These are phyloP conservation scores for Colletotrichum magnum DNA, from an alignment of 2,329 filamentous ascomycete species.

Conservation along the genomic window DNA sequence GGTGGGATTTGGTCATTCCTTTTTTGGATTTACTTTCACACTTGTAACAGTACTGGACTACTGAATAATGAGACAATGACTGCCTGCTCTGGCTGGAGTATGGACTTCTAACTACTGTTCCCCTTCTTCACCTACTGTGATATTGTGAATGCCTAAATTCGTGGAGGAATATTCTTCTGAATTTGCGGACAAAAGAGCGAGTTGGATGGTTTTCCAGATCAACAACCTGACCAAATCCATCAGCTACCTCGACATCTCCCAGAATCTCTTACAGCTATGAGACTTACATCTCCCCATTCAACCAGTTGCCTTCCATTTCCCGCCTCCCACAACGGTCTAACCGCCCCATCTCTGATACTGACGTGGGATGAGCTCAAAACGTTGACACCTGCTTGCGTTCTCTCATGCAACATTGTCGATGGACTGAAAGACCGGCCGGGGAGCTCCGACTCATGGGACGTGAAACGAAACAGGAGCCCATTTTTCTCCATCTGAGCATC, in stretches of 20 bases:
- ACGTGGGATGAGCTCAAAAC: neutral
- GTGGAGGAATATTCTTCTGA: too few relatives aligned
- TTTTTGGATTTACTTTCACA: conserved; percentile 12
- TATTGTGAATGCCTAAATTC: neutral
- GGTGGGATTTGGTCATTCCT: conserved; percentile 25
- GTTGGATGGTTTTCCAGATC: too few relatives aligned
- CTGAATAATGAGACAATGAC: conserved; percentile 39
- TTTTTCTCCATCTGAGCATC: neutral
- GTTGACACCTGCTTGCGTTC: neutral
- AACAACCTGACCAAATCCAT: too few relatives aligned
- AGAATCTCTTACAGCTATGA: too few relatives aligned
- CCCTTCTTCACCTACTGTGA: neutral
- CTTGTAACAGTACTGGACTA: conserved; percentile 38
- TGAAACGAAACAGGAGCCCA: conserved; percentile 30
- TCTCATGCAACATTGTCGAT: neutral
- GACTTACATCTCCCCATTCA: too few relatives aligned
- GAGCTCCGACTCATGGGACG: conserved; percentile 4
- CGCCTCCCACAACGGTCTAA: too few relatives aligned
- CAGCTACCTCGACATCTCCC: too few relatives aligned
- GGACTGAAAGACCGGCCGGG: neutral
- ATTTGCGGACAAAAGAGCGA: too few relatives aligned
- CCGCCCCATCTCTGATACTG: too few relatives aligned
- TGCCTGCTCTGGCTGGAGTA: conserved; percentile 40
- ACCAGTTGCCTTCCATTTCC: too few relatives aligned
- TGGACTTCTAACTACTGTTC: conserved; percentile 20